A percentile compares a stretch with the other conserved stretches of the same genome.
These are phyloP conservation scores for Trichophaea hybrida DNA, from an alignment of 2,329 filamentous ascomycete species.

Conservation along the genomic window DNA sequence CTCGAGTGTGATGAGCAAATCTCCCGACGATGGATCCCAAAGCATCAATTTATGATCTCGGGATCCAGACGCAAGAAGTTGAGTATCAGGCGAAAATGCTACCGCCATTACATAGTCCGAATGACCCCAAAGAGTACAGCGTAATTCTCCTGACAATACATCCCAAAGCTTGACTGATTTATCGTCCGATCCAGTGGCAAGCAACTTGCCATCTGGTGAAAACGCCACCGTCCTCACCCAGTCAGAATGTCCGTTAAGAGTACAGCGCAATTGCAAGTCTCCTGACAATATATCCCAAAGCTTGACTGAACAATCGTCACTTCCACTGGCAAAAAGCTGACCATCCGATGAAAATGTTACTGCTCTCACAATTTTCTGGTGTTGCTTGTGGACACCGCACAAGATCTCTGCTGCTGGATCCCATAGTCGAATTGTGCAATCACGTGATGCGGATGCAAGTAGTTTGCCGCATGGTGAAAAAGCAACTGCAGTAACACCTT, in stretches of 20 bases:
- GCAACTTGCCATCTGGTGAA: conserved; percentile 81
- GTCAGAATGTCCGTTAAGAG: conserved; percentile 79
- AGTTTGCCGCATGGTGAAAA: conserved; percentile 77
- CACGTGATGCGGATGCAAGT: conserved; percentile 50
- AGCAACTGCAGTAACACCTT: conserved; percentile 86
- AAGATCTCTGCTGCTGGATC: neutral
- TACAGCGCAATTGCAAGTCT: conserved; percentile 51
- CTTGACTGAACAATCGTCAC: conserved; percentile 17
- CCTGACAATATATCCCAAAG: conserved; percentile 58
- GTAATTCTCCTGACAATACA: neutral
- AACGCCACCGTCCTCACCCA: conserved; percentile 73
- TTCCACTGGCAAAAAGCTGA: conserved; percentile 32
- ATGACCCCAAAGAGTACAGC: conserved; percentile 34
- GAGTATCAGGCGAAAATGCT: neutral
- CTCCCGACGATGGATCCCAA: too few species aligned
- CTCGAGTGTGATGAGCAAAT: too few species aligned
- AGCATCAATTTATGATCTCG: conserved; percentile 74
- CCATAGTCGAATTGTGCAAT: too few species aligned
- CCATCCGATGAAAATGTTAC: conserved; percentile 93
- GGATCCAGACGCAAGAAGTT: conserved; percentile 63
- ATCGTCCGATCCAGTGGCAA: conserved; percentile 37
- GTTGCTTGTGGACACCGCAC: too few species aligned
- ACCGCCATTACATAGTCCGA: neutral
- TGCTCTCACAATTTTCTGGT: too few species aligned
- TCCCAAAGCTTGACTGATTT: conserved; percentile 20